Evolutionary conservation across 441 rosid genomes (phyloP).

Genomic region (Adansonia grandidieri): DNA sequence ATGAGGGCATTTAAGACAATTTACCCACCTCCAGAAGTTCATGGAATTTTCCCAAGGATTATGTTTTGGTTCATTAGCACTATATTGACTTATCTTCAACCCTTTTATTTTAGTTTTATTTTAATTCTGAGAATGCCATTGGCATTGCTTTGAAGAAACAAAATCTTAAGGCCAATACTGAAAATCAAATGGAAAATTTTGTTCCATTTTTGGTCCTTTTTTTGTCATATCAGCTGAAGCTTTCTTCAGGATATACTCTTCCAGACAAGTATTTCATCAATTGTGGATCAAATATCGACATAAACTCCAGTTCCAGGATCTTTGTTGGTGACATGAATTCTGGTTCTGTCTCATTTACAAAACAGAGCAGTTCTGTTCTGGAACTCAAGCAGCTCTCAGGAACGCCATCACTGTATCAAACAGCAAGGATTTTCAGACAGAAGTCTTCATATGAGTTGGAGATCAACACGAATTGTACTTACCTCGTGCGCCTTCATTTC

Average conservation of each 20-base stretch:
- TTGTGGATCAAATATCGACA: conserved; percentile 48
- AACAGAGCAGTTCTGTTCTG: conserved; percentile 22
- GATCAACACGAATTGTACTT: conserved; percentile 35
- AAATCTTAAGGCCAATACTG: too few species aligned
- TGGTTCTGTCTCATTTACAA: conserved; percentile 34
- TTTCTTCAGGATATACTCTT: conserved; percentile 34
- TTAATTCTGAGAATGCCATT: neutral
- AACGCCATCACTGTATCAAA: conserved; percentile 41
- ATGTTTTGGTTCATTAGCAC: neutral
- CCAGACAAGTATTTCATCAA: conserved; percentile 44
- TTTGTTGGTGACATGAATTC: conserved; percentile 47
- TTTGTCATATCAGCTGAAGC: conserved; percentile 9
- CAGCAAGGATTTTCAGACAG: conserved; percentile 54
- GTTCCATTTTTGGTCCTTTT: conserved; percentile 27
- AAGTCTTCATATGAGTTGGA: conserved; percentile 39
- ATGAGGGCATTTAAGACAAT: too few species aligned
- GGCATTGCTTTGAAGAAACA: neutral
- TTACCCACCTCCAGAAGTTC: too few species aligned
- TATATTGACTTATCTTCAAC: conserved; percentile 14
- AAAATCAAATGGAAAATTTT: conserved; percentile 20
- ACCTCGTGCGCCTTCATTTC: conserved; percentile 64
- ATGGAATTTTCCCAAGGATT: too few species aligned
- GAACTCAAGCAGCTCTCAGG: conserved; percentile 15
- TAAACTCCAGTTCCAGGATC: conserved; percentile 13
- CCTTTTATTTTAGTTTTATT: neutral